A percentile compares a stretch with the other conserved stretches of the same genome.
These are phyloP conservation scores for Trypanosoma boissoni DNA, from an alignment of 208 protist species.

Conservation along the genomic window DNA sequence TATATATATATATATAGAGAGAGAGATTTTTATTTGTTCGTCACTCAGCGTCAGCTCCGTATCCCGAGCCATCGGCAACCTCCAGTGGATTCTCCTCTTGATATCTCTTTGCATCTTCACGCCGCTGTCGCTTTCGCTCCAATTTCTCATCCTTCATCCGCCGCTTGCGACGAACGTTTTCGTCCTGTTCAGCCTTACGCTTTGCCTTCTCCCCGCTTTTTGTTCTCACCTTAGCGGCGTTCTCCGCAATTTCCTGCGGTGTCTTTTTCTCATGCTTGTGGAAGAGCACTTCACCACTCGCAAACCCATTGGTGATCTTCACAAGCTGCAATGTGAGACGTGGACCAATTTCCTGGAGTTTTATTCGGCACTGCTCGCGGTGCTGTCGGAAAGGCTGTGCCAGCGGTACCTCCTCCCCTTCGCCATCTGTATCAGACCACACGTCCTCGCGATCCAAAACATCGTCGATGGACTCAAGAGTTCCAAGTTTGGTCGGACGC, in stretches of 20 bases:
- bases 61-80: constrained; percentile 48
- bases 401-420: constrained; percentile 89
- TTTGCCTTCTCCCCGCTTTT: constrained; percentile 66
- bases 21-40: neutral
- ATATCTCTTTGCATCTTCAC: constrained; percentile 50
- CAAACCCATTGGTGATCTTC: constrained; percentile 91
- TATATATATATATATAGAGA: no score
- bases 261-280: constrained; percentile 69
- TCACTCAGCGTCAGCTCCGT: constrained; percentile 54
- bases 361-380: constrained; percentile 86
- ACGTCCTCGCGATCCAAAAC: constrained; percentile 80
- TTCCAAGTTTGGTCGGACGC: constrained; percentile 75
- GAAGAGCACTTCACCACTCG: constrained; percentile 81
- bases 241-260: constrained; percentile 55
- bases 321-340: constrained; percentile 87
- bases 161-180: constrained; percentile 75
- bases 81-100: constrained; percentile 78
- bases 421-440: constrained; percentile 89
- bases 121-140: constrained; percentile 60
- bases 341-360: constrained; percentile 90
- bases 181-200: constrained; percentile 74
- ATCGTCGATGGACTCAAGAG: constrained; percentile 72
- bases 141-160: constrained; percentile 47
- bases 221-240: constrained; percentile 67
- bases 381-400: constrained; percentile 85